phyloP scores from a whole-genome alignment of 2,329 filamentous ascomycete species.

The Pseudopyrenochaeta lycopersici region DNA sequence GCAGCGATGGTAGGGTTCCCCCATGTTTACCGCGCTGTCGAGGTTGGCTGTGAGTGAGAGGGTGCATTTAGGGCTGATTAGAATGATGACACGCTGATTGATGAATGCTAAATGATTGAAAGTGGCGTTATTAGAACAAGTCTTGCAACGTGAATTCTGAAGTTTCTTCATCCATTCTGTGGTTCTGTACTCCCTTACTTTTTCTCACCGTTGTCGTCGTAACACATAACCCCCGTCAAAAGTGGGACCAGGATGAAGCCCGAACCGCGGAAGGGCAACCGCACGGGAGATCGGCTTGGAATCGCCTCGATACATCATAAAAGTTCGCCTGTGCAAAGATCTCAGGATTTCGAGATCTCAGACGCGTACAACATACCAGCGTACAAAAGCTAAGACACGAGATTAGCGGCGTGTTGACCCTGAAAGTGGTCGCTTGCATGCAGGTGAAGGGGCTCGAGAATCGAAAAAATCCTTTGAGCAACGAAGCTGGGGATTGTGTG shows the following conservation, averaged over 20 bases:
- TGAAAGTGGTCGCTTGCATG: not conserved
- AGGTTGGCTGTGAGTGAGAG: not conserved
- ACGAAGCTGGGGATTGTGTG: not conserved
- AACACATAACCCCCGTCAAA: constrained; percentile 12
- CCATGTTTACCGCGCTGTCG: not conserved
- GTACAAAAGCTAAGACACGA: not conserved
- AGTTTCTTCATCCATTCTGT: not conserved
- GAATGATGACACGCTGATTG: not conserved
- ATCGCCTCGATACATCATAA: not conserved
- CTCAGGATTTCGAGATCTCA: not conserved
- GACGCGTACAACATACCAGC: too few species aligned
- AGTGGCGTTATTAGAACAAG: not conserved
- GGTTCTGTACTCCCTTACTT: not conserved
- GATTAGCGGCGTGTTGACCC: not conserved
- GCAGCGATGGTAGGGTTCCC: constrained; percentile 11
- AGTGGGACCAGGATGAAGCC: constrained; percentile 15
- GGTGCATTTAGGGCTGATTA: not conserved
- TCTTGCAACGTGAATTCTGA: not conserved
- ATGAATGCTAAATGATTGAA: not conserved
- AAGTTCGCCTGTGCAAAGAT: constrained; percentile 3
- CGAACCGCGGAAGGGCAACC: constrained; percentile 15
- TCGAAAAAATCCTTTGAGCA: not conserved
- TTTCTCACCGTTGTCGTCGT: constrained; percentile 3
- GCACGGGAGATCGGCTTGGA: constrained; percentile 20
- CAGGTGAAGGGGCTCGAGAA: not conserved